Conservation (phyloP, 768 basidiomycete species). For the Pisolithus orientalis region DNA sequence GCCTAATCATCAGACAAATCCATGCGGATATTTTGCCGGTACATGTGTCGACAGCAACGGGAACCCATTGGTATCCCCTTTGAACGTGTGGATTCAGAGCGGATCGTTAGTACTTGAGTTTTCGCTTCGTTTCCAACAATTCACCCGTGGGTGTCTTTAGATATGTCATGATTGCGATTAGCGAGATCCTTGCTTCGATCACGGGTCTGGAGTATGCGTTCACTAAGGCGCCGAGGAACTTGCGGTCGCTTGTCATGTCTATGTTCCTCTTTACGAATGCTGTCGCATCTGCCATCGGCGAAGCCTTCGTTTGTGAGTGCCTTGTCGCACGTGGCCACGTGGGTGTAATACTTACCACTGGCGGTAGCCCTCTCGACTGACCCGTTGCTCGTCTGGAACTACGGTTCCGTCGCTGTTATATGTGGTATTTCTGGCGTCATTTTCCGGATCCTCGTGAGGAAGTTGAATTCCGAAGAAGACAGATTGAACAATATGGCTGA, state of each 20-base stretch:
- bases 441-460: conserved; percentile 49
- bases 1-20: conserved; percentile 28
- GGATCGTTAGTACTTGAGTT: conserved; percentile 44
- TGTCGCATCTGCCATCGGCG: conserved; percentile 55
- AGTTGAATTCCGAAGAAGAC: conserved; percentile 60
- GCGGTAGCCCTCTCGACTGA: conserved; percentile 54
- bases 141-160: conserved; percentile 19
- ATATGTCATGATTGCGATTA: conserved; percentile 59
- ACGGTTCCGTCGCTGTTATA: conserved; percentile 51
- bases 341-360: neutral
- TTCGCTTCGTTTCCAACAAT: neutral
- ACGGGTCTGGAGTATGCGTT: conserved; percentile 86
- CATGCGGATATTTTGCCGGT: conserved; percentile 43
- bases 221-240: conserved; percentile 84
- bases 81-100: conserved; percentile 77
- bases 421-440: conserved; percentile 44
- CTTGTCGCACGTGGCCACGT: too few species aligned
- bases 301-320: conserved; percentile 63
- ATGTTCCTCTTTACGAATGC: conserved; percentile 57
- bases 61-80: conserved; percentile 51
- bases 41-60: conserved; percentile 44
- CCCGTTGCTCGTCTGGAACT: conserved; percentile 74
- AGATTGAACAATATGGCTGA: conserved; percentile 46
- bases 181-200: conserved; percentile 75
- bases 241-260: conserved; percentile 82